Percentiles rank a stretch among this genome's conserved stretches.
Evolutionary conservation across 495 filamentous ascomycete genomes (phyloP).

Genomic region (Penicillium waksmanii): DNA sequence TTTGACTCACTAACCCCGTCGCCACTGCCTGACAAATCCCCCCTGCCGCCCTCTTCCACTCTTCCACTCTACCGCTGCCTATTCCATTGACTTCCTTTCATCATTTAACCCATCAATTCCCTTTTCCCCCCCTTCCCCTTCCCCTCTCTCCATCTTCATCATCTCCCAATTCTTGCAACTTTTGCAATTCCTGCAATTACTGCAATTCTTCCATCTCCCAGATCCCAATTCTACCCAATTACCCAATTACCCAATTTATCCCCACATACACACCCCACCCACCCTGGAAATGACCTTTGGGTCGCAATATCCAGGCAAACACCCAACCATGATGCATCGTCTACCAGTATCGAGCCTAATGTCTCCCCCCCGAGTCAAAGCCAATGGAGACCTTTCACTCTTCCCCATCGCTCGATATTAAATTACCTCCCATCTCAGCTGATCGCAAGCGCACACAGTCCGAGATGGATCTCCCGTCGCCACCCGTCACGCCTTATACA

Average conservation of each 20-base stretch:
- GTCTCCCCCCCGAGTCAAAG: slow-evolving; percentile 71
- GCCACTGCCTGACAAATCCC: slow-evolving; percentile 31
- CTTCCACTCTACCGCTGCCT: slow-evolving; percentile 11
- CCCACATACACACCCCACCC: slow-evolving; percentile 4
- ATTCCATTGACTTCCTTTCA: slow-evolving; percentile 8
- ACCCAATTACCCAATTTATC: background rate
- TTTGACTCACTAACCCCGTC: slow-evolving; percentile 28
- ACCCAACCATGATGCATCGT: slow-evolving; percentile 55
- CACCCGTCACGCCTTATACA: slow-evolving; percentile 70
- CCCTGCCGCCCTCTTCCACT: slow-evolving; percentile 20
- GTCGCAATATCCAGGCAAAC: slow-evolving; percentile 27
- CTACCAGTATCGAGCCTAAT: slow-evolving; percentile 66
- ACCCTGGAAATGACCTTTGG: slow-evolving; percentile 31
- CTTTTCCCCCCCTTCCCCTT: background rate
- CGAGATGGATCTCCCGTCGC: slow-evolving; percentile 64
- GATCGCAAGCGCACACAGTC: slow-evolving; percentile 52
- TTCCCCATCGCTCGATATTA: slow-evolving; percentile 45
- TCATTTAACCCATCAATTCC: slow-evolving; percentile 1
- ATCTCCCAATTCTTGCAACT: background rate
- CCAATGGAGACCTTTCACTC: slow-evolving; percentile 63
- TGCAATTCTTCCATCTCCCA: background rate
- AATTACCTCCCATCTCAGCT: slow-evolving; percentile 52
- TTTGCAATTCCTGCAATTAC: slow-evolving; percentile 2
- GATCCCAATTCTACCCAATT: background rate
- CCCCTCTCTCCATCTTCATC: background rate